Percentiles rank a stretch among this genome's conserved stretches.
These are phyloP conservation scores for Letharia lupina DNA, from an alignment of 495 filamentous ascomycete species.

Conservation along the genomic window DNA sequence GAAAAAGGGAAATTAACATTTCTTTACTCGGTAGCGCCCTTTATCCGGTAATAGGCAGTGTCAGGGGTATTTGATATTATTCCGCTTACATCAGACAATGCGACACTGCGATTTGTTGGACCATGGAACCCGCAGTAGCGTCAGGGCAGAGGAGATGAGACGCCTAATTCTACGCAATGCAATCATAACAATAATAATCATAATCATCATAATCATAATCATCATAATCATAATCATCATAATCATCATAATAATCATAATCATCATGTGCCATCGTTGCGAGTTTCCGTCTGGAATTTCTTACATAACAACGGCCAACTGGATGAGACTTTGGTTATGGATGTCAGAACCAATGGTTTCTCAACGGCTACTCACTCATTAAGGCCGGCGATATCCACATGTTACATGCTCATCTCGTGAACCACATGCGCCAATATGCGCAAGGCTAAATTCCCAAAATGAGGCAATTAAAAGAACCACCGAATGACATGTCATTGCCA, in stretches of 20 bases:
- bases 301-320: not conserved
- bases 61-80: not conserved
- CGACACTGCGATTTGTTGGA: not conserved
- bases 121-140: not conserved
- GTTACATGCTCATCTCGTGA: not conserved
- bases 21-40: not conserved
- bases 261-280: no score
- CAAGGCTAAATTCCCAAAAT: not conserved
- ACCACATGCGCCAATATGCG: not conserved
- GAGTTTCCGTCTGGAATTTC: no score
- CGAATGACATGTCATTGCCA: not conserved
- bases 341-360: not conserved
- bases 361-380: no score
- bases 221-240: no score
- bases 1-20: not conserved
- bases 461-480: not conserved
- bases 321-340: not conserved
- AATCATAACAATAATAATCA: no score
- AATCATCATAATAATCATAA: no score
- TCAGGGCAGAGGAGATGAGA: slow-evolving; percentile 1
- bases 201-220: no score
- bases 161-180: not conserved
- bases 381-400: no score
- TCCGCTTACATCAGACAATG: not conserved
- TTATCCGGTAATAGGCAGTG: not conserved